Evolutionary conservation across 306 rosid species (phyloP), one percentile per base, ranked within the genome.

Genomic region (Quillaja saponaria): DNA sequence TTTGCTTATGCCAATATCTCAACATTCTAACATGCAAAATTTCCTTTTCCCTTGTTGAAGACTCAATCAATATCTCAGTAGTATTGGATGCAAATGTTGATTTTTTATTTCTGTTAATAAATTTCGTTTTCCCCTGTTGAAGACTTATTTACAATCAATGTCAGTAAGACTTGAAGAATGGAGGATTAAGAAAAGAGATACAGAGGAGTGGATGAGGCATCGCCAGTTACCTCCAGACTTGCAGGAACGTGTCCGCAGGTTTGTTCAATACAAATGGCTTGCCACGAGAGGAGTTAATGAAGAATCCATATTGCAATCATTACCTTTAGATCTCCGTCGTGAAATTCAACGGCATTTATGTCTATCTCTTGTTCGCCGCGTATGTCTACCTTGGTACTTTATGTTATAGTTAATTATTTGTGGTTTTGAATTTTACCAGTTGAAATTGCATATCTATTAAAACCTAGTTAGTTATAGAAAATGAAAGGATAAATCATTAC

Each of bases 181-280:
- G 94, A 86, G 96, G 86, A 66, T 92, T 34, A 75, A 82, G 71
- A 81, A 83, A 68, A 82, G 72, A 71, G 99, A 92, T 17, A 89
- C 94, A 0, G 95, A 92, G 73, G 94, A 92, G 70, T 92, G 99
- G 96, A 92, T 86, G 99, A 84, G 95, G 76, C 95, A 82, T 63
- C 90, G 96, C 20, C 96, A 81, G 67, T 78, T 89, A 75, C 96
- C 96, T 41, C 82, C 20, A 7, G 82, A 76, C 35, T 61, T 92
- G 82, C 85, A 81, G 53, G 86, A 74, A 58, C 95, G 99, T n/a
- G 84, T 89, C 18, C 88, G 87, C 14, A 78, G 86, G 55, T 92
- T 84, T 45, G 90, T 84, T 74, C 94, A 86, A 54, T 89, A 89
- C 45, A 79, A 84, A 71, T 83, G 96, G 96, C 69, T 81, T 16